Base-by-base conservation (phyloP, 768 basidiomycete species). In the Mycena latifolia region DNA sequence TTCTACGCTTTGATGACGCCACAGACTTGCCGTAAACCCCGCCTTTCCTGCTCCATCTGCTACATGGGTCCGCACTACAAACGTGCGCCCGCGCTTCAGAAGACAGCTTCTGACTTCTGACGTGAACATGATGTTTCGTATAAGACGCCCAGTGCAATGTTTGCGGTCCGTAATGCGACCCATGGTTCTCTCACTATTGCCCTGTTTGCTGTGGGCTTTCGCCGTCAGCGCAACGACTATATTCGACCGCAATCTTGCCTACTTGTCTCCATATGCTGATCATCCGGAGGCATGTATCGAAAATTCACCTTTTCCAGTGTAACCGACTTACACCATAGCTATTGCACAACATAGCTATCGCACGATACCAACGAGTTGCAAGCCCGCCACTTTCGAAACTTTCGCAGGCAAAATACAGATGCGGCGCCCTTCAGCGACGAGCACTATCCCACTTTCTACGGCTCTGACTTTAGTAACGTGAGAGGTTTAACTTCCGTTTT, bases 371-470 rank as follows among this genome's bases (percentile, higher is more conserved):
- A 70, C 0, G 67, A 71, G 7, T 74, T 85, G 33, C 76, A 82
- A 48, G 71, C 75, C n/a, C 79, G 79, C 24, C 79, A 81, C 69
- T 65, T 80, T 22, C 70, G 75, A 25, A 74, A 74, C 65, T 66
- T 69, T 29, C 77, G 79, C 41, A 74, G 84, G 35, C 82, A 84
- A 63, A 73, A 72, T 5, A 75, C 72, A 6, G 77, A 78, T 54
- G 78, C 81, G 1, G 67, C 70, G 28, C 67, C 70, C n/a, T 86
- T 85, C 69, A 74, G 71, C n/a, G 84, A 86, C 70, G 77, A 80
- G n/a, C 81, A 81, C 60, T 86, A 86, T 70, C 81, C 82, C 1
- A 81, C 82, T 11, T 87, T 84, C 69, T 84, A 83, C 54, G 83
- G 84, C 5, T 76, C 76, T 17, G 82, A 86, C 57, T 84, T 86